A percentile compares a stretch with the other conserved stretches of the same genome.
phyloP scores from a whole-genome alignment of 139 green algal species.

The Coccomyxa sp. region DNA sequence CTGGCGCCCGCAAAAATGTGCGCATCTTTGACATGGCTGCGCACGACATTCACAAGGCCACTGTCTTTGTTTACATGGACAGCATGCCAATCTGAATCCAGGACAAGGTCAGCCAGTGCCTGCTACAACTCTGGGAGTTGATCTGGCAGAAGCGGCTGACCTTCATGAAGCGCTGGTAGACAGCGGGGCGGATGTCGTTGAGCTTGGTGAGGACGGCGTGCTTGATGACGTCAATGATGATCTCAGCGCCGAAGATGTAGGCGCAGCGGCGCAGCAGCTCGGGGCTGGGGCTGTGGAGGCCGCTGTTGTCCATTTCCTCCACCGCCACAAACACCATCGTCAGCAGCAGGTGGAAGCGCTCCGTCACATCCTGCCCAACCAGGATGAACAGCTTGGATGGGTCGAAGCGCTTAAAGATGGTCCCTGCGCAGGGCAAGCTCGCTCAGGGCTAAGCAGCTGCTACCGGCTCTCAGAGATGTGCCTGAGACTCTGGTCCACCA shows the following conservation, averaged over 20 bases:
- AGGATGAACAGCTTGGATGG: constrained; percentile 53
- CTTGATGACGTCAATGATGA: constrained; percentile 84
- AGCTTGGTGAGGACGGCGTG: constrained; percentile 90
- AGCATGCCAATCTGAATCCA: too few species aligned
- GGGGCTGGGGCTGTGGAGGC: constrained; percentile 25
- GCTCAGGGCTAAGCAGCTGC: not conserved
- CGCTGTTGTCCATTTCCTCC: constrained; percentile 56
- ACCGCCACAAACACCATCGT: constrained; percentile 73
- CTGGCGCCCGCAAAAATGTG: not conserved
- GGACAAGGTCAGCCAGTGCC: too few species aligned
- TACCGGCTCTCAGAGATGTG: too few species aligned
- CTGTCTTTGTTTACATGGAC: too few species aligned
- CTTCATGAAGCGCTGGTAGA: constrained; percentile 77
- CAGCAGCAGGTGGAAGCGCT: constrained; percentile 82
- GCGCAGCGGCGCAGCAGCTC: constrained; percentile 38
- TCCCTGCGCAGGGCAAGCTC: constrained; percentile 26
- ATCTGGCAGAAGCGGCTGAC: constrained; percentile 4
- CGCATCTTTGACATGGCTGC: not conserved
- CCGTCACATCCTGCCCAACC: constrained; percentile 75
- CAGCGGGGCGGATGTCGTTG: constrained; percentile 76
- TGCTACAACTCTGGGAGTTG: too few species aligned
- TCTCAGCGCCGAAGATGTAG: constrained; percentile 42
- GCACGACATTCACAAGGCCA: not conserved
- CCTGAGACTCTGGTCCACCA: too few species aligned
- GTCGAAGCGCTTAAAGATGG: constrained; percentile 73